These are phyloP conservation scores for Pythium insidiosum DNA, from an alignment of 352 stramenopile species.

Conservation along the genomic window DNA sequence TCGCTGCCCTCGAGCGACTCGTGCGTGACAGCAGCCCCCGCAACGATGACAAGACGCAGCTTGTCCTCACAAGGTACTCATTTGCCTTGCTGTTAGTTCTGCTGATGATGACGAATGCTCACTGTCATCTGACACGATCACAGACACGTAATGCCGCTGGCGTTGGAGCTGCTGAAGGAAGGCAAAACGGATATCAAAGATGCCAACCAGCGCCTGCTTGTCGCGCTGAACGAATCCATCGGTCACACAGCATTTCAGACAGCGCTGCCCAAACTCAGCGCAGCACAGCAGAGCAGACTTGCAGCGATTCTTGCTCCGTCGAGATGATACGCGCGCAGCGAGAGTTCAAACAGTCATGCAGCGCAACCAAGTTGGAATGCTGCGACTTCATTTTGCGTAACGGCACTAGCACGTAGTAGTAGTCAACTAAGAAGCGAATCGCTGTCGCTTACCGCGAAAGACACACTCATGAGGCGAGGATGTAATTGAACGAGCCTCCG, in stretches of 20 bases:
- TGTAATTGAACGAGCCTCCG: no score
- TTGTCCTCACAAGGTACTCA: constrained; percentile 36
- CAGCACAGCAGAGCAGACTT: constrained; percentile 47
- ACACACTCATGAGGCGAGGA: no score
- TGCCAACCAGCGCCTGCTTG: constrained; percentile 37
- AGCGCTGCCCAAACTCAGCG: constrained; percentile 39
- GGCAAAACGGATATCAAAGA: constrained; percentile 67
- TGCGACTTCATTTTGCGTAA: no score
- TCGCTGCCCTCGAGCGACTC: constrained; percentile 44
- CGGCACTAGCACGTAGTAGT: no score
- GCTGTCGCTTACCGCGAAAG: no score
- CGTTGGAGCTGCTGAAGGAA: constrained; percentile 65
- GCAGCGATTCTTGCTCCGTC: constrained; percentile 24
- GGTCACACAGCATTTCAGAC: constrained; percentile 13
- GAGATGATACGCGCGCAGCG: no score
- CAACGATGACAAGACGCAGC: constrained; percentile 50
- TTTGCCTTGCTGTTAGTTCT: not conserved
- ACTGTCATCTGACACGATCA: no score
- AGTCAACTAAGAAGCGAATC: no score
- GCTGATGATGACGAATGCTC: not conserved
- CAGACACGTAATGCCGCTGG: constrained; percentile 64
- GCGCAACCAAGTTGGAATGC: no score
- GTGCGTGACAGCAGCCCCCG: constrained; percentile 7
- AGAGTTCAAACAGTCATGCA: not conserved
- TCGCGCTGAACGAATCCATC: constrained; percentile 18